Base-by-base conservation (phyloP, 257 asterid species). In the Gentiana macrophylla region DNA sequence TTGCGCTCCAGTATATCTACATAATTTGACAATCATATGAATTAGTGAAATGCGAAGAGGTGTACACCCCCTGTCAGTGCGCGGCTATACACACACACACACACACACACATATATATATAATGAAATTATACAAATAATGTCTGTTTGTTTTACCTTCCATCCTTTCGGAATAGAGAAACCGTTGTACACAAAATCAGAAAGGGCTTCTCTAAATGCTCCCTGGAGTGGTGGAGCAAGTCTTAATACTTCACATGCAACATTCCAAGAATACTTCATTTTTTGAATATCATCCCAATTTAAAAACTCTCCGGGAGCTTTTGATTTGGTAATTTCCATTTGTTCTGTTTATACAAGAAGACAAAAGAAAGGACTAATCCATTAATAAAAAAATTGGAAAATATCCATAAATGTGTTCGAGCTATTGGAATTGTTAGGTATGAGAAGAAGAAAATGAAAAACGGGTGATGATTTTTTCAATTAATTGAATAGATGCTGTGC, bases 261-360 rank as follows among this genome's bases (percentile, higher is more conserved):
- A 13, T 70, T 76, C 94, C 96, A 86, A 1, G 96, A 79, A 71
- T 84, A 81, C 79, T 53, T 79, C 96, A 86, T 24, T 24, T 24
- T 24, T 24, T 24, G 24, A 24, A 24, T 24, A 24, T 24, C 24
- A 24, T 24, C 24, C 96, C 94, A 88, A 13, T 77, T 76, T 56
- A 88, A 70, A 61, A 64, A 74, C 60, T 77, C 81, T 11, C 79
- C 84, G 8, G 7, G 52, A 56, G 35, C 77, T 65, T 77, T 87
- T 1, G 71, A 61, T 6, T 74, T 54, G 6, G 91, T 79, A 6
- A 82, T 71, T 57, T 79, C 95, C 3, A 12, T 70, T 59, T 88
- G 95, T 71, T 88, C 95, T 84, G 80, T 38, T 49, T 37, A 69
- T 12, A 65, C 24, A 24, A 24, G 24, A 24, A 24, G 24, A 24